Conservation (phyloP, 495 filamentous ascomycete genomes). For the Penicillium canariense region DNA sequence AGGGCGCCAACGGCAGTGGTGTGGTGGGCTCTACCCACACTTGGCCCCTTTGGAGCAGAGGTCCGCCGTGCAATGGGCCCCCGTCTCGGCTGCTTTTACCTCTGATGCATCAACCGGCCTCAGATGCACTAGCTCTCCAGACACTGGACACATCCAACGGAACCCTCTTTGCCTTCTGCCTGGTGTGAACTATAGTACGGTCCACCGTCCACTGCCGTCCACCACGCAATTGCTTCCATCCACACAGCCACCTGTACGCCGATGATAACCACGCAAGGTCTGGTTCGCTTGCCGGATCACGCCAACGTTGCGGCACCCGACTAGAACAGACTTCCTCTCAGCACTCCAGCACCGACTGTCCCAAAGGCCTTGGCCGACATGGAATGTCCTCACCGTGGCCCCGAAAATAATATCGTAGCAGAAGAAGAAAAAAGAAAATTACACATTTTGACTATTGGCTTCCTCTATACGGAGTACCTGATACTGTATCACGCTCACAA, state of each 20-base stretch:
- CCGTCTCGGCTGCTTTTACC: neutral
- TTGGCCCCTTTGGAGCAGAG: neutral
- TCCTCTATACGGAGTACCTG: too few species aligned
- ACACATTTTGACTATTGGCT: neutral
- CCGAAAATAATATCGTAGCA: neutral
- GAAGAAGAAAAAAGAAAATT: neutral
- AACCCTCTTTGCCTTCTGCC: conserved; percentile 13
- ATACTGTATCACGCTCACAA: too few species aligned
- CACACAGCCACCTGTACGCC: conserved; percentile 8
- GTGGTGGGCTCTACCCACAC: neutral
- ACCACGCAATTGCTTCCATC: too few species aligned
- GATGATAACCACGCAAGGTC: conserved; percentile 28
- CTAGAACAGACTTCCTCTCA: neutral
- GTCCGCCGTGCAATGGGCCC: neutral
- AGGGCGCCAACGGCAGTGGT: neutral
- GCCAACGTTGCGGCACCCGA: conserved; percentile 14
- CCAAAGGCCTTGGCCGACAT: neutral
- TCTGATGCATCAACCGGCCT: conserved; percentile 24
- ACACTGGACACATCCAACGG: conserved; percentile 6
- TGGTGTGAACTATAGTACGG: too few species aligned
- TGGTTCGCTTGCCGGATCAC: conserved; percentile 4
- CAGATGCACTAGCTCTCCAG: conserved; percentile 7
- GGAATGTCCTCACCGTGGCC: neutral
- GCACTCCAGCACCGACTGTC: neutral
- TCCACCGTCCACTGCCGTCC: too few species aligned